These are phyloP conservation scores for Skeletonema tropicum DNA, from an alignment of 108 stramenopile genomes.

Conservation along the genomic window DNA sequence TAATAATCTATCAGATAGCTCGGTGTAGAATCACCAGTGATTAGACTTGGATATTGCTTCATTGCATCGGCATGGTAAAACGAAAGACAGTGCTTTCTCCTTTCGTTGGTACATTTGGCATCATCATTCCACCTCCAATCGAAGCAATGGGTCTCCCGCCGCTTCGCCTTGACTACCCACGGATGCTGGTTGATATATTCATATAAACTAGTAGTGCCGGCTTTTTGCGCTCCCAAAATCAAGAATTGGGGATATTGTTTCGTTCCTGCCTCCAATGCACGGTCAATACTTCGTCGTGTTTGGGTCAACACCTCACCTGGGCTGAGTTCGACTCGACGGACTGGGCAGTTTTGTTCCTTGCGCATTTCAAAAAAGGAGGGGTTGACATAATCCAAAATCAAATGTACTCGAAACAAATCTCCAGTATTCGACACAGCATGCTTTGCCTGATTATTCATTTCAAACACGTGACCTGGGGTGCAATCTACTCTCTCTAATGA, in stretches of 20 bases:
- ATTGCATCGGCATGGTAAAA: slow-evolving; percentile 83
- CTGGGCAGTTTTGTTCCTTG: slow-evolving; percentile 19
- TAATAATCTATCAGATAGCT: slow-evolving; percentile 90
- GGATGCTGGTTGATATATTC: slow-evolving; percentile 95
- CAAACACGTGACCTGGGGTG: slow-evolving; percentile 90
- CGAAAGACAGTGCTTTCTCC: slow-evolving; percentile 61
- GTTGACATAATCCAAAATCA: slow-evolving; percentile 97
- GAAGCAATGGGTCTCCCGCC: slow-evolving; percentile 97
- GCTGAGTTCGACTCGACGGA: slow-evolving; percentile 54
- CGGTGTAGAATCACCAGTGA: slow-evolving; percentile 96
- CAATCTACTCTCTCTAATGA: slow-evolving; percentile 81
- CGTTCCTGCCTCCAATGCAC: slow-evolving; percentile 54
- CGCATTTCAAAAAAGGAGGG: slow-evolving; percentile 32
- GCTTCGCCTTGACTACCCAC: slow-evolving; percentile 69
- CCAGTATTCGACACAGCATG: slow-evolving; percentile 91
- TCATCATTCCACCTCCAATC: slow-evolving; percentile 93
- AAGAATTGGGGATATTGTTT: slow-evolving; percentile 78
- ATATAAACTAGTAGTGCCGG: slow-evolving; percentile 94
- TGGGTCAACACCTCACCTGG: slow-evolving; percentile 87
- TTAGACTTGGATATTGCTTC: slow-evolving; percentile 67
- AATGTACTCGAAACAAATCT: slow-evolving; percentile 81
- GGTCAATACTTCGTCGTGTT: slow-evolving; percentile 93
- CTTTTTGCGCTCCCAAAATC: slow-evolving; percentile 94
- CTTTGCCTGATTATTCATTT: slow-evolving; percentile 98
- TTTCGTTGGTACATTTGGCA: slow-evolving; percentile 46